These are phyloP conservation scores for Chrysoporthe puriensis DNA, from an alignment of 2,329 filamentous ascomycete species.

Conservation along the genomic window DNA sequence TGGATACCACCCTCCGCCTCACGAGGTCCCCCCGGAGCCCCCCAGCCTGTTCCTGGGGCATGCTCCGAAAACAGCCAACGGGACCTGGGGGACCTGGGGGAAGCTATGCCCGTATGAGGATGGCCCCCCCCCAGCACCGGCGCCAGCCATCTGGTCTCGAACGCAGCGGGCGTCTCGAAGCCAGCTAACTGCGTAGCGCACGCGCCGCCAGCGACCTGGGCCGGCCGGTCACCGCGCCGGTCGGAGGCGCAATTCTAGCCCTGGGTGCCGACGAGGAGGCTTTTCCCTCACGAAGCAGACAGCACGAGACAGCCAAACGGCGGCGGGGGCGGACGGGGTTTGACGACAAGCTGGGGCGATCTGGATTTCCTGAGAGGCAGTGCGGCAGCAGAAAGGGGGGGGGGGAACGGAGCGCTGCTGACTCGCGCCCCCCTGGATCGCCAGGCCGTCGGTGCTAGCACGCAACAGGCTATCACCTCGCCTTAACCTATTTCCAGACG, in stretches of 20 bases:
- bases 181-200: too few relatives aligned
- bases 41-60: not conserved
- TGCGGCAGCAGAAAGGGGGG: not conserved
- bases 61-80: not conserved
- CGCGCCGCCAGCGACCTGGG: too few relatives aligned
- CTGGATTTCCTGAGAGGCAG: too few relatives aligned
- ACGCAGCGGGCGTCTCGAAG: too few relatives aligned
- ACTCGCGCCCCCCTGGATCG: not conserved
- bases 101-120: not conserved
- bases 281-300: too few relatives aligned
- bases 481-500: not conserved
- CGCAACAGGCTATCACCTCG: not conserved
- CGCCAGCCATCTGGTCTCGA: not conserved
- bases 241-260: too few relatives aligned
- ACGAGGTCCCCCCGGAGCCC: not conserved
- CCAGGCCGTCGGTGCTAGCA: not conserved
- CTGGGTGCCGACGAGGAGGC: too few relatives aligned
- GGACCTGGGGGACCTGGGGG: not conserved
- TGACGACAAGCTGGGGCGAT: too few relatives aligned
- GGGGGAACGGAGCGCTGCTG: not conserved
- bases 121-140: not conserved
- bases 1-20: not conserved
- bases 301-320: too few relatives aligned
- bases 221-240: too few relatives aligned
- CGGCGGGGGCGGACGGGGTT: too few relatives aligned